Evolutionary conservation across 495 filamentous ascomycete species (phyloP).

Genomic region (Elasticomyces elasticus): DNA sequence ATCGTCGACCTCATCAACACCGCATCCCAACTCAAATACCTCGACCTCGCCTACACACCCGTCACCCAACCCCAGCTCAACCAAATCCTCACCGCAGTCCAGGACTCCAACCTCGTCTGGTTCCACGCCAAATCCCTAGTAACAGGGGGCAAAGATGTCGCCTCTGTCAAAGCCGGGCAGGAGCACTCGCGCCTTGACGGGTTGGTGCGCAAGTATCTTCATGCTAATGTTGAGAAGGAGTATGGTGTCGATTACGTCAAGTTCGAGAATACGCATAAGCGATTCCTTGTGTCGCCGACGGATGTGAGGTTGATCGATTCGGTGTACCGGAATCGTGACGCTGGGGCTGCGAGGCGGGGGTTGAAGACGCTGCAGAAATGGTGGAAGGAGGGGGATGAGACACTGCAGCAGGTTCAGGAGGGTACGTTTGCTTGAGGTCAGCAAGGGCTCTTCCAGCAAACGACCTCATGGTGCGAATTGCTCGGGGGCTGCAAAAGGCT

Average conservation of each 20-base stretch:
- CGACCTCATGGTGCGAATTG: too few species aligned
- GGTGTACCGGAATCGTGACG: slow-evolving; percentile 36
- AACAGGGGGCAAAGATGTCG: not conserved
- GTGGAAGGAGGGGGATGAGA: slow-evolving; percentile 26
- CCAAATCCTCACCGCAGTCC: not conserved
- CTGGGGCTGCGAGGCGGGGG: slow-evolving; percentile 28
- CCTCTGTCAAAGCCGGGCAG: slow-evolving; percentile 13
- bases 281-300: slow-evolving; percentile 30
- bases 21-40: slow-evolving; percentile 15
- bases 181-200: slow-evolving; percentile 7
- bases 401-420: not conserved
- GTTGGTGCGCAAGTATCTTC: slow-evolving; percentile 11
- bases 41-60: slow-evolving; percentile 24
- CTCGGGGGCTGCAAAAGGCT: not conserved
- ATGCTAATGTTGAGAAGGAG: slow-evolving; percentile 22
- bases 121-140: slow-evolving; percentile 15
- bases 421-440: not conserved
- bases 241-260: slow-evolving; percentile 22
- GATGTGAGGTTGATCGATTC: slow-evolving; percentile 35
- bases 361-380: slow-evolving; percentile 28
- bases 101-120: slow-evolving; percentile 19
- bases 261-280: slow-evolving; percentile 27
- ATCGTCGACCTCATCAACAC: slow-evolving; percentile 13
- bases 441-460: too few species aligned
- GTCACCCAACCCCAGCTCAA: slow-evolving; percentile 1